phyloP scores from a whole-genome alignment of 371 early-diverging fungal species.

The Batrachochytrium dendrobatidis region DNA sequence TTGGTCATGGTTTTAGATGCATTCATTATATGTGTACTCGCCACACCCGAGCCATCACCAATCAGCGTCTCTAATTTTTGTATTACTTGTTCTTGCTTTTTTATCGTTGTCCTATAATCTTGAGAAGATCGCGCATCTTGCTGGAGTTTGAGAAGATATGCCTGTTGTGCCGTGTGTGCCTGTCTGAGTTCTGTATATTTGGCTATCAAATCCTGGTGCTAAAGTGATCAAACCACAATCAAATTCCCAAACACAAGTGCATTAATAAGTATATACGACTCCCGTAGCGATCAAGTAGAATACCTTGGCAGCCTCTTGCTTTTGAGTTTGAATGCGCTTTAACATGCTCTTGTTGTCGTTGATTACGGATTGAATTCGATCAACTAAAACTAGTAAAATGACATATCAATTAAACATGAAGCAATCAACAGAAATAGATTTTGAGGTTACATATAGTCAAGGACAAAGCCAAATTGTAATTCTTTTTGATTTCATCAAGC shows the following conservation, averaged over 20 bases:
- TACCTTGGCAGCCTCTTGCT: neutral
- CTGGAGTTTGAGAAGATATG: slow-evolving; percentile 26
- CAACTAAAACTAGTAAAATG: neutral
- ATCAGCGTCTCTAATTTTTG: neutral
- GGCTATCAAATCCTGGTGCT: neutral
- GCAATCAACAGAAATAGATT: neutral
- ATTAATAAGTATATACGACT: neutral
- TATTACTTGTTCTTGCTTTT: slow-evolving; percentile 1
- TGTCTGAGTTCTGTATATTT: slow-evolving; percentile 19
- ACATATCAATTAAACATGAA: neutral
- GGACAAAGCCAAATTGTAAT: too few species aligned
- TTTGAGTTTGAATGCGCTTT: neutral
- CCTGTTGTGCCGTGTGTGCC: slow-evolving; percentile 32
- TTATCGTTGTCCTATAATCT: neutral
- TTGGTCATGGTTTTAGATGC: too few species aligned
- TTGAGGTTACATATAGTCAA: too few species aligned
- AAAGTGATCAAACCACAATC: neutral
- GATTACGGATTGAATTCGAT: neutral
- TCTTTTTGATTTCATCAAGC: too few species aligned
- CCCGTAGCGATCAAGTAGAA: neutral
- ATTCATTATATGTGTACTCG: too few species aligned
- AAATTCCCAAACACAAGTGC: neutral
- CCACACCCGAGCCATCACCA: neutral
- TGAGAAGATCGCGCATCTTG: neutral
- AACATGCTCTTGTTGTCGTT: neutral